A percentile compares a stretch with the other conserved stretches of the same genome.
Conservation (phyloP, 139 green algal genomes). For the Chlorella sp. region DNA sequence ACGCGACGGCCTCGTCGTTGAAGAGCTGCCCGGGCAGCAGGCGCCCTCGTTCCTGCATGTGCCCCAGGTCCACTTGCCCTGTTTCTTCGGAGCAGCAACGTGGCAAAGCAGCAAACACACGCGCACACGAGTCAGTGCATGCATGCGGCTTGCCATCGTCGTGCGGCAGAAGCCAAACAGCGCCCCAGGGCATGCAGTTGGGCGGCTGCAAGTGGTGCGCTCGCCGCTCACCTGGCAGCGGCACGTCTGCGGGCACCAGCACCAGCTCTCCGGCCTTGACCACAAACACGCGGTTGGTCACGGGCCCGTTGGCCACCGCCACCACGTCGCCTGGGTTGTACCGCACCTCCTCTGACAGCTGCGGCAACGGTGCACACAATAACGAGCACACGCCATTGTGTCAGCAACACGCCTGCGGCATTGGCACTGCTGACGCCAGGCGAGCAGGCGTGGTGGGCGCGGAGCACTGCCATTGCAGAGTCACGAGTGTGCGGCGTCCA, state of each 20-base stretch:
- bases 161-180: too few relatives aligned
- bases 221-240: constrained; percentile 24
- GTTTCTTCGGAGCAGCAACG: neutral
- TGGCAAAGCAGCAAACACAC: neutral
- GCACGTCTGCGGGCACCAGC: constrained; percentile 29
- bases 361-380: neutral
- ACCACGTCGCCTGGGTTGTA: constrained; percentile 38
- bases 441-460: too few relatives aligned
- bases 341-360: neutral
- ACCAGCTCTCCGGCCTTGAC: constrained; percentile 41
- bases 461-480: too few relatives aligned
- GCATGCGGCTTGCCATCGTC: too few relatives aligned
- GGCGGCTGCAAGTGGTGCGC: too few relatives aligned
- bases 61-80: constrained; percentile 14
- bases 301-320: constrained; percentile 15
- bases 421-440: neutral
- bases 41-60: neutral
- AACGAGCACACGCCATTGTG: neutral
- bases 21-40: constrained; percentile 35
- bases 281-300: constrained; percentile 37
- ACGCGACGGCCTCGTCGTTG: constrained; percentile 33
- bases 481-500: too few relatives aligned
- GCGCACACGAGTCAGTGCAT: neutral
- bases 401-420: too few relatives aligned
- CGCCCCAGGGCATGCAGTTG: too few relatives aligned